Evolutionary conservation across 2,329 filamentous ascomycete species (phyloP), one percentile per base, ranked within the genome.

Genomic region (Thelonectria discophora): DNA sequence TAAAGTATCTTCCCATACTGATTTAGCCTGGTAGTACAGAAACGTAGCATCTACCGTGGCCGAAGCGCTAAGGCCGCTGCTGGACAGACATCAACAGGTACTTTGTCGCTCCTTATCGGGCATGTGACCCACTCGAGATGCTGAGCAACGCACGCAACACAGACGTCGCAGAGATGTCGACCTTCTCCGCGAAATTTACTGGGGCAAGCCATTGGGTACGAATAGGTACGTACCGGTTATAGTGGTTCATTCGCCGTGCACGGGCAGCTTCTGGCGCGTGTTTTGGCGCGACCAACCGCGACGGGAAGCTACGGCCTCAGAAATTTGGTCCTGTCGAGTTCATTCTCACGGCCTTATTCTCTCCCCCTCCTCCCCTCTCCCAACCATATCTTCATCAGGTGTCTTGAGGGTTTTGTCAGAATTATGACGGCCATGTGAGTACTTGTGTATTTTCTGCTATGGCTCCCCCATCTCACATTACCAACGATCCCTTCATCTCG

Each of bases 371-470:
- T 17, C 21, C 32, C 40, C 40, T 46, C 27, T 21, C 43, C 49
- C 42, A 18, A 43, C 27, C 13, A 51, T 11, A 27, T 21, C 32
- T 45, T 24, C 45, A 20, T 32, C 34, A 18, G 24, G 43, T 45
- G 21, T 20, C 50, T 53, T 48, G 27, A 55, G 34, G 50, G 52
- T 50, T 42, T 42, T 42, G 60, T 61, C 62, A 57, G 43, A 59
- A 51, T 46, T 67, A 78, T 78, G 76, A 77, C 76, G 69, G 76
- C 76, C 54, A 78, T 78, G 76, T 78, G 64, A 72, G 76, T 73
- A 47, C 11, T 18, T 42, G 32, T 21, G 3, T 13, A 24, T n/a
- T 37, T 20, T 10, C 17, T 30, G 20, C 13, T 5, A 12, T 39
- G n/a, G 17, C 39, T 30, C n/a, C 54, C 15, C 17, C 18, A 15